Evolutionary conservation across 768 basidiomycete species (phyloP).

Genomic region (Russula sp.): DNA sequence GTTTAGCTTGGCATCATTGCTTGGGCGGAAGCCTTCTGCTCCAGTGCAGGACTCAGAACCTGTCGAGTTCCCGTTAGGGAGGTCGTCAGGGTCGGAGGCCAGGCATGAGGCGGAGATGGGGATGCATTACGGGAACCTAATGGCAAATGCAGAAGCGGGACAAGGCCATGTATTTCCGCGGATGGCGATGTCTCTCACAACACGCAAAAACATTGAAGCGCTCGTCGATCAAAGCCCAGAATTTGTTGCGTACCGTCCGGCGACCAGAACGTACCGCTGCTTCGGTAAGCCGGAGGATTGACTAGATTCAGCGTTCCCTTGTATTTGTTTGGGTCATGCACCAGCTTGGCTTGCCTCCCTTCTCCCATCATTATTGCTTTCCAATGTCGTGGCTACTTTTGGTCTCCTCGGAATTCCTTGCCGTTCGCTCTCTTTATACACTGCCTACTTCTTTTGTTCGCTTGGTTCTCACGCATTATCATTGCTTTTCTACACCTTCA

Average conservation of each 20-base stretch:
- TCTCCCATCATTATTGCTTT: constrained; percentile 10
- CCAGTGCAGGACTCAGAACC: constrained; percentile 18
- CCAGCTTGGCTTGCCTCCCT: not conserved
- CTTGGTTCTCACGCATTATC: constrained; percentile 26
- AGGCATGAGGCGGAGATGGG: constrained; percentile 40
- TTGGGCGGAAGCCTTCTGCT: constrained; percentile 47
- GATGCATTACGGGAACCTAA: constrained; percentile 48
- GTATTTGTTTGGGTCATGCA: not conserved
- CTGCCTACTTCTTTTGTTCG: not conserved
- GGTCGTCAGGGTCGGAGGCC: constrained; percentile 30
- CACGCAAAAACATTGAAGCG: constrained; percentile 68
- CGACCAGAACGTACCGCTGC: constrained; percentile 60
- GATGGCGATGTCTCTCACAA: constrained; percentile 47
- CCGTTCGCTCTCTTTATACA: not conserved
- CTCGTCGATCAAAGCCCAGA: constrained; percentile 81
- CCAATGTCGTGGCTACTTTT: not conserved
- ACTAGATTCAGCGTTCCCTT: not conserved
- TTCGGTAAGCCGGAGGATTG: constrained; percentile 34
- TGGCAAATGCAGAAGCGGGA: constrained; percentile 40
- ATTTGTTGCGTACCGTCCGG: constrained; percentile 78
- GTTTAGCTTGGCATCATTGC: constrained; percentile 60
- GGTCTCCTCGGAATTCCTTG: not conserved
- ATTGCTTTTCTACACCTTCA: constrained; percentile 12
- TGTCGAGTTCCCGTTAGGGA: constrained; percentile 26
- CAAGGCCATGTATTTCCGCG: constrained; percentile 38